These are phyloP conservation scores for Kwoniella europaea DNA, from an alignment of 768 basidiomycete genomes.

Conservation along the genomic window DNA sequence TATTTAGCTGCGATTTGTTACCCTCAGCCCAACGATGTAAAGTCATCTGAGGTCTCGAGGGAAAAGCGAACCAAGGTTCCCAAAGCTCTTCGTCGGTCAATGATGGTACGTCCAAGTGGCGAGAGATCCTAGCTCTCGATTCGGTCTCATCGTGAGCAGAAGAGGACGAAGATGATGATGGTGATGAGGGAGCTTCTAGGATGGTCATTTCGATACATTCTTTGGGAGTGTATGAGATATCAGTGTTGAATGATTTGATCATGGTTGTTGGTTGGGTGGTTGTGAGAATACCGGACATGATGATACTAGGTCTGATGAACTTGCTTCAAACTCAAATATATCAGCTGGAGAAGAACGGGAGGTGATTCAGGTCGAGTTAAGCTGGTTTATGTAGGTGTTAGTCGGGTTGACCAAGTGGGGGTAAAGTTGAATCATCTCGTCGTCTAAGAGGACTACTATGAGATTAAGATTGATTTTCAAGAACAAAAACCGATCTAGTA, in stretches of 20 bases:
- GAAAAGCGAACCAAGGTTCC: conserved; percentile 22
- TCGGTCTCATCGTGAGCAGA: no score
- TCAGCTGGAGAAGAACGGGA: not conserved
- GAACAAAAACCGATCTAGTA: not conserved
- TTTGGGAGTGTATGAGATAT: not conserved
- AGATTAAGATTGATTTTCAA: not conserved
- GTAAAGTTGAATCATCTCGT: not conserved
- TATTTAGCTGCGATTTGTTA: conserved; percentile 5
- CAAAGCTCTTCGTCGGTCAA: conserved; percentile 15
- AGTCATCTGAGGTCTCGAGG: conserved; percentile 12
- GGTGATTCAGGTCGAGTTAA: not conserved
- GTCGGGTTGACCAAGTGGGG: not conserved
- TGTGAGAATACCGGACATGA: not conserved
- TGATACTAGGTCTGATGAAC: not conserved
- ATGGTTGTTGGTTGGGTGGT: not conserved
- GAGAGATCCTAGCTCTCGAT: not conserved
- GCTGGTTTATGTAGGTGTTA: not conserved
- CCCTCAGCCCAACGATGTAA: conserved; percentile 23
- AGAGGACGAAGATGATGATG: not conserved
- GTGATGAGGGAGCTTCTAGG: conserved; percentile 3
- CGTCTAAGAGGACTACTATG: no score
- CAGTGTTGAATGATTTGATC: not conserved
- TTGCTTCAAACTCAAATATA: not conserved
- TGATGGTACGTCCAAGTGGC: not conserved
- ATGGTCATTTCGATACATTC: conserved; percentile 12